Base-by-base conservation (phyloP, 164 flowering plant species). In the Annona squamosa region DNA sequence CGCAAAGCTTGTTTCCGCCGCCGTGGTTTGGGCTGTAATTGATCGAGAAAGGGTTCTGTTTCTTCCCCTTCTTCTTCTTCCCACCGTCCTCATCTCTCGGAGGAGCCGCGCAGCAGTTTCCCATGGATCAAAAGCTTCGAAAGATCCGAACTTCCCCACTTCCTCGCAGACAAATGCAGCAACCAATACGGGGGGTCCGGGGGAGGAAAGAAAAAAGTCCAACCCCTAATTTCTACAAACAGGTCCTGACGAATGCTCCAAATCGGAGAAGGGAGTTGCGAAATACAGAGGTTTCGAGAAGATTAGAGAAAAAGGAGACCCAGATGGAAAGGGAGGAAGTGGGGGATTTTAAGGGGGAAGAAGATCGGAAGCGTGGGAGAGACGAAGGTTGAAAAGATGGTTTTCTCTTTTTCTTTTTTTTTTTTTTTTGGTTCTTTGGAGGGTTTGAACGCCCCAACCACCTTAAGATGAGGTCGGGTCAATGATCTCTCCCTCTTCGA, bases 71-170 rank as follows among this genome's bases (percentile, higher is more conserved):
- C 73, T 70, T 80, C 42, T 72, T 81, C 65, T 82, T 80, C 63
- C 56, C 73, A 26, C 37, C 37, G 1, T 79, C 43, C 45, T 84
- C 57, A 47, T 41, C 65, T 16, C 13, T 73, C 3, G 7, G 10
- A 17, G 95, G 91, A 16, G 72, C 70, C 0, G 66, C 85, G 79
- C 98, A 93, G 71, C 98, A 91, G 79, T 93, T 93, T 3, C 97
- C 98, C 98, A 93, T 92, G 65, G 59, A 67, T 84, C 81, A 77
- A 75, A 66, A 18, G 57, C 67, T 71, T 62, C 46, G 47, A 42
- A 26, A 71, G 68, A 13, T 66, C 43, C 68, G 46, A 5, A 37
- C 46, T 17, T 46, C 4, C 41, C 41, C 2, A 7, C 43, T 64
- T 19, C 17, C 12, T 42, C 43, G 42, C 42, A 42, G 13, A 43